Evolutionary conservation across 2,329 filamentous ascomycete genomes (phyloP), one percentile per base, ranked within the genome.

Genomic region (Fusarium phyllophilum): DNA sequence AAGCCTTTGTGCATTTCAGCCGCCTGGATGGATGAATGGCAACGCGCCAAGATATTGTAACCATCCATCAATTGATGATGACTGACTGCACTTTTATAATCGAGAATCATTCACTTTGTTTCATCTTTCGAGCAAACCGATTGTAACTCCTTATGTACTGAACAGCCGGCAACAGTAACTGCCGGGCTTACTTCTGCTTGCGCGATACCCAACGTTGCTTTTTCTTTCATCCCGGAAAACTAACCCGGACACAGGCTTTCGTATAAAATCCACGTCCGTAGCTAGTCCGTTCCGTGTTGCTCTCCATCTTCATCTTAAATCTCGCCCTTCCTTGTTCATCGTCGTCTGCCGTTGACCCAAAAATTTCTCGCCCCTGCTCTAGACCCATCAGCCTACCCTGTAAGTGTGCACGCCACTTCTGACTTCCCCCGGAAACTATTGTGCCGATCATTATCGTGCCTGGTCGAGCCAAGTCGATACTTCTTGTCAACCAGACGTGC

Each of bases 361-460:
- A 52, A 34, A 20, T 62, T 58, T 69, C 56, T 59, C 49, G 42
- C 61, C 69, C 73, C 73, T 73, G 64, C 38, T 66, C 52, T 55
- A 66, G 64, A 60, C 59, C 65, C 71, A 59, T 65, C 73, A 70
- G 59, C 64, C 45, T 74, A 68, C 58, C 58, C 56, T 69, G 57
- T 62, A 57, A 72, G 67, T 68, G 67, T 67, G 68, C 69, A 77
- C 76, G 74, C 77, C 75, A 78, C 75, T 71, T 72, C 66, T 61
- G 41, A 70, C 66, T 51, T 58, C 63, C 74, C 76, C 77, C 67
- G 68, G 75, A 75, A 75, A 74, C 70, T 70, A 75, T 69, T 78
- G 74, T 41, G 77, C 70, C 74, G 74, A 77, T 78, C 77, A 72
- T 77, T 75, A 68, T 78, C 74, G 73, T 78, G 74, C 61, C 74